Evolutionary conservation across 2,329 filamentous ascomycete species (phyloP).

Genomic region (Venturia carpophila): DNA sequence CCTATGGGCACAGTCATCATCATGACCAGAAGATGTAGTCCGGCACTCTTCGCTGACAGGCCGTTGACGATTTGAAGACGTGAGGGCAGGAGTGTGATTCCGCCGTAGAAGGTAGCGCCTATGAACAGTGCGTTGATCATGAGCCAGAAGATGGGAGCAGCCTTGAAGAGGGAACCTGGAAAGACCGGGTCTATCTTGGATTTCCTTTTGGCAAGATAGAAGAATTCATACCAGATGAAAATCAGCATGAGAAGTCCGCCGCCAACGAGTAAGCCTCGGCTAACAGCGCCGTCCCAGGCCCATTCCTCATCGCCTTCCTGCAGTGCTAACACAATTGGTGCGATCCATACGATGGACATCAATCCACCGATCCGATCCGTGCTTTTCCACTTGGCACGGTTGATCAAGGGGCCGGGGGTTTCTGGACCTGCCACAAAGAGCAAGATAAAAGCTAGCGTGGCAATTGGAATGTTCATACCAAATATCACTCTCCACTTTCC

Average conservation of each 20-base stretch:
- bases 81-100: not conserved
- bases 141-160: conserved; percentile 5
- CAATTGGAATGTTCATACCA: not conserved
- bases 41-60: not conserved
- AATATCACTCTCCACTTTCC: conserved; percentile 4
- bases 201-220: not conserved
- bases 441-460: not conserved
- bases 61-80: not conserved
- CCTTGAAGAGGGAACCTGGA: not conserved
- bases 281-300: not conserved
- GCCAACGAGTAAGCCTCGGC: not conserved
- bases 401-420: not conserved
- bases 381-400: not conserved
- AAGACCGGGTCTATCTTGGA: not conserved
- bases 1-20: conserved; percentile 3
- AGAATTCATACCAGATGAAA: conserved; percentile 2
- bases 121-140: not conserved
- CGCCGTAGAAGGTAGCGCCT: conserved; percentile 5
- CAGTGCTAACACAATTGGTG: conserved; percentile 7
- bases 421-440: not conserved
- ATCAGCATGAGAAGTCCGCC: not conserved
- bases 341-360: not conserved
- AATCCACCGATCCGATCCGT: not conserved
- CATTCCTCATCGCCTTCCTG: not conserved
- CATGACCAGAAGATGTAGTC: conserved; percentile 6